These are phyloP conservation scores for Ogataea neopini DNA, from an alignment of 805 yeast genomes.

Conservation along the genomic window DNA sequence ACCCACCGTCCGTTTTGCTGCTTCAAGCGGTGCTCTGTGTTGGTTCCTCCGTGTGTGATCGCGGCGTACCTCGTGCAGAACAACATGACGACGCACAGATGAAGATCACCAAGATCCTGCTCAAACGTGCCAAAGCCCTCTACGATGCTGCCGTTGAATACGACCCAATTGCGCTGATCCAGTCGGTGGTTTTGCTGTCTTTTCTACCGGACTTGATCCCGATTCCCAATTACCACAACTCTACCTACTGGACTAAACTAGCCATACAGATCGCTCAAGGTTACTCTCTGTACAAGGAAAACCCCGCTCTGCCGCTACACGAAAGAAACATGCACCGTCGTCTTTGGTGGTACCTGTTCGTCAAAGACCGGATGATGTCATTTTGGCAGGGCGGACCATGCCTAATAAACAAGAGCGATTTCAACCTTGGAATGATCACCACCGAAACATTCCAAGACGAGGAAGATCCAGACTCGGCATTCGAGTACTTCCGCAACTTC, in stretches of 20 bases:
- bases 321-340: constrained; percentile 54
- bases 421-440: constrained; percentile 6
- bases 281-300: constrained; percentile 47
- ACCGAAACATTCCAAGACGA: constrained; percentile 53
- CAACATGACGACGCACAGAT: constrained; percentile 5
- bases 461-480: background rate
- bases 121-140: constrained; percentile 56
- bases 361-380: constrained; percentile 56
- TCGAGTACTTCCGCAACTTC: constrained; percentile 9
- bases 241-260: constrained; percentile 69
- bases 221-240: constrained; percentile 42
- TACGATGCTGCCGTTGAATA: constrained; percentile 67
- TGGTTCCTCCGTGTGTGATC: constrained; percentile 51
- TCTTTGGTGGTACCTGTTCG: constrained; percentile 72
- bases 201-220: constrained; percentile 13
- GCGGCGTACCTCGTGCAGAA: background rate
- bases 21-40: constrained; percentile 66
- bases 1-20: constrained; percentile 61
- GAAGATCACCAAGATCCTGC: constrained; percentile 17
- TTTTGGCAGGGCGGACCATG: constrained; percentile 72
- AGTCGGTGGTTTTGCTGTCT: constrained; percentile 15
- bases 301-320: constrained; percentile 1
- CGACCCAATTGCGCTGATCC: constrained; percentile 46
- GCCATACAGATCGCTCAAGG: constrained; percentile 76
- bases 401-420: constrained; percentile 62